phyloP scores from a whole-genome alignment of 768 basidiomycete genomes.

The Austroboletus eburneus region DNA sequence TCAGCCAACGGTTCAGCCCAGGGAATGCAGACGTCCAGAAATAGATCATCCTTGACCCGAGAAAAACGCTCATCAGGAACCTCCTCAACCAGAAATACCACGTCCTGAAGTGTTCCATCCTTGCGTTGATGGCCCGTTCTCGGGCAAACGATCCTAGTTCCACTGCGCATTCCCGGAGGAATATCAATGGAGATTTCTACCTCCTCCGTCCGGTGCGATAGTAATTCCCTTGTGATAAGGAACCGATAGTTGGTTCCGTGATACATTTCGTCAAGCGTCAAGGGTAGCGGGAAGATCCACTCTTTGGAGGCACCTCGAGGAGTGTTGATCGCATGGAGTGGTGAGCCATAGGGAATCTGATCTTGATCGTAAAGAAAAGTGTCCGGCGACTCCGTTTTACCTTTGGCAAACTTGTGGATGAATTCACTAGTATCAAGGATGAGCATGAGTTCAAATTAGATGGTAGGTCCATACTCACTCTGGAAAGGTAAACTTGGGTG shows the following conservation, averaged over 20 bases:
- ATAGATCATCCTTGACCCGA: conserved; percentile 53
- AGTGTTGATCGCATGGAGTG: conserved; percentile 38
- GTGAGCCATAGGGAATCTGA: conserved; percentile 30
- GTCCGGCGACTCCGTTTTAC: background rate
- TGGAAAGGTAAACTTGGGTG: conserved; percentile 21
- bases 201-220: conserved; percentile 46
- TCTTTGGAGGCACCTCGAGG: conserved; percentile 45
- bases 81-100: conserved; percentile 64
- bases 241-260: conserved; percentile 53
- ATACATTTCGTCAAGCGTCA: conserved; percentile 62
- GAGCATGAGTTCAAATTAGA: conserved; percentile 2
- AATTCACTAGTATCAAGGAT: conserved; percentile 25
- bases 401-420: conserved; percentile 25
- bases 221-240: conserved; percentile 53
- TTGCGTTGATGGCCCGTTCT: conserved; percentile 64
- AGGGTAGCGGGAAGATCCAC: conserved; percentile 62
- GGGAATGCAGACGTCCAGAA: conserved; percentile 51
- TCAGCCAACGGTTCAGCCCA: conserved; percentile 49
- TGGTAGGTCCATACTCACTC: conserved; percentile 22
- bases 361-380: conserved; percentile 12
- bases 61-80: conserved; percentile 53
- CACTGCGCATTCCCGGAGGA: conserved; percentile 56
- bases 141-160: conserved; percentile 57
- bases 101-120: conserved; percentile 55
- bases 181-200: conserved; percentile 59